phyloP scores from a whole-genome alignment of 306 rosid genomes.

The Fragaria ananassa region DNA sequence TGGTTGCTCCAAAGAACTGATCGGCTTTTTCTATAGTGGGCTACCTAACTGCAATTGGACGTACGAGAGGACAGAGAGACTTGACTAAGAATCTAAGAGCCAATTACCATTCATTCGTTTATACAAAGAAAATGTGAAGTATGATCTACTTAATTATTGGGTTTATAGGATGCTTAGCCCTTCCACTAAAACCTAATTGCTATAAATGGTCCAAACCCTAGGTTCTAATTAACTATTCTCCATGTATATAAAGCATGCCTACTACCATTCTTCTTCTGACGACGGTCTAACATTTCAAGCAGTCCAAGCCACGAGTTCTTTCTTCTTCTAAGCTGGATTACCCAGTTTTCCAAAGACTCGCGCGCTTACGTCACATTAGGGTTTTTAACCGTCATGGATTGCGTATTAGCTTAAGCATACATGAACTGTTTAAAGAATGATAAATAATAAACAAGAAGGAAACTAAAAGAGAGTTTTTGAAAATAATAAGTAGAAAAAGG shows the following conservation, averaged over 20 bases:
- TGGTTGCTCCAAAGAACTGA: background rate
- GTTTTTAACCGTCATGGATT: constrained; percentile 32
- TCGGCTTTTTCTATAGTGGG: constrained; percentile 16
- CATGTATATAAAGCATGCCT: background rate
- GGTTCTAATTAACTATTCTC: background rate
- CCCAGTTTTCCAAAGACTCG: background rate
- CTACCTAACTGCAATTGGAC: constrained; percentile 11
- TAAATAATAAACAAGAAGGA: background rate
- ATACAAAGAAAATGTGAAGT: background rate
- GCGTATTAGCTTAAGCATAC: constrained; percentile 17
- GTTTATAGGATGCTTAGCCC: background rate
- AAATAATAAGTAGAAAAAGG: background rate
- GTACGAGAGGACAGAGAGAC: constrained; percentile 24
- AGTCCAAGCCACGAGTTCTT: constrained; percentile 17
- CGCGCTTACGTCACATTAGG: constrained; percentile 26
- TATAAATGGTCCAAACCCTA: background rate
- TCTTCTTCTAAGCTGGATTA: background rate
- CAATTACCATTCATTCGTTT: background rate
- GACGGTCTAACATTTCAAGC: background rate
- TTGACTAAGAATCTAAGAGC: background rate
- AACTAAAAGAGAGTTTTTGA: background rate
- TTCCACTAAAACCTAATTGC: background rate
- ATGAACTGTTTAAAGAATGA: background rate
- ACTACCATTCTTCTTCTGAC: background rate
- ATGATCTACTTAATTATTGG: background rate